Percentiles rank a stretch among this genome's conserved stretches.
Evolutionary conservation across 2,329 filamentous ascomycete genomes (phyloP).

Genomic region (Ophiocordyceps sinensis): DNA sequence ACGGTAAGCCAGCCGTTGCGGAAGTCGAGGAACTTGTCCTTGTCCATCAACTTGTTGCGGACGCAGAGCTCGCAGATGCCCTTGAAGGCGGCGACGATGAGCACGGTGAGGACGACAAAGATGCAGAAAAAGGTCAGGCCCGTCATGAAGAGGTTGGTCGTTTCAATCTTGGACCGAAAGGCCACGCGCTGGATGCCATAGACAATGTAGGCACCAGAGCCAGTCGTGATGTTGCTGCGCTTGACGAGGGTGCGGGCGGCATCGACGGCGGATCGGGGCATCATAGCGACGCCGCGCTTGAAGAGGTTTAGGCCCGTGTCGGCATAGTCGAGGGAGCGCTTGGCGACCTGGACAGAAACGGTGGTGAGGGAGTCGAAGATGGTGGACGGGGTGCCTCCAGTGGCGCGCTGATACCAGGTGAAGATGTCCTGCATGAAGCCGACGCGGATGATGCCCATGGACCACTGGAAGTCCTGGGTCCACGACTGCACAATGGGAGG

Average conservation of each 20-base stretch:
- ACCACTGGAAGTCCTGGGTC: conserved; percentile 98
- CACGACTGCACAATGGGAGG: conserved; percentile 83
- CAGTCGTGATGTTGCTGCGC: conserved; percentile 37
- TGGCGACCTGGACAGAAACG: conserved; percentile 75
- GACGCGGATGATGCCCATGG: conserved; percentile 84
- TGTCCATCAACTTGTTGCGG: conserved; percentile 64
- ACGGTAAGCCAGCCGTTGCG: conserved; percentile 88
- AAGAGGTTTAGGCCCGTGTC: conserved; percentile 26
- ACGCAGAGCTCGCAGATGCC: conserved; percentile 61
- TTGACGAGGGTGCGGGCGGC: conserved; percentile 31
- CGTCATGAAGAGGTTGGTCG: conserved; percentile 87
- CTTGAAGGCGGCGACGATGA: conserved; percentile 69
- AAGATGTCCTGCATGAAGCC: conserved; percentile 79
- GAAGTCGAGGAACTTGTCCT: conserved; percentile 83
- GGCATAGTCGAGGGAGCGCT: conserved; percentile 30
- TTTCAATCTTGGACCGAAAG: conserved; percentile 61
- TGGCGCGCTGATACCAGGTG: conserved; percentile 92
- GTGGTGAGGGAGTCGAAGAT: conserved; percentile 60
- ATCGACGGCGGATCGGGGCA: conserved; percentile 24
- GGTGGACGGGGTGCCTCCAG: conserved; percentile 70
- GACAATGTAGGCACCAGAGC: conserved; percentile 45
- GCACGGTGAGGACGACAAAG: conserved; percentile 61
- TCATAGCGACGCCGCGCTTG: conserved; percentile 39
- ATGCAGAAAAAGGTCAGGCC: conserved; percentile 79
- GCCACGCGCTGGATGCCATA: conserved; percentile 81